Percentiles rank a stretch among this genome's conserved stretches.
Conservation (phyloP, 306 rosid genomes). For the Heteromeles arbutifolia region DNA sequence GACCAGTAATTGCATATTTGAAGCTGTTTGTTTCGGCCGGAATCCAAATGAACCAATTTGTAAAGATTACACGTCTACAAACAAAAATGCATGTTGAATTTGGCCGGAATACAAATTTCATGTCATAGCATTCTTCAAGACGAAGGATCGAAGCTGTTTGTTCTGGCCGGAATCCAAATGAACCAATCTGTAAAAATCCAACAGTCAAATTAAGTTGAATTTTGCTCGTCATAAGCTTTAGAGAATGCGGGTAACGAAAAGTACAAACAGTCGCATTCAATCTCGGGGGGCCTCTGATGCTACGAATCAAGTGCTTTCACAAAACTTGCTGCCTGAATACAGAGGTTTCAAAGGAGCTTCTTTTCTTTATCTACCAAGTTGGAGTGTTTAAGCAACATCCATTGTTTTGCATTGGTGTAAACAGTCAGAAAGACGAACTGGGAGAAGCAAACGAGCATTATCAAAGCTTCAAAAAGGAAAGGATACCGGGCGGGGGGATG, state of each 20-base stretch:
- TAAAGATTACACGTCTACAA: too few species aligned
- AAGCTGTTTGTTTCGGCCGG: too few species aligned
- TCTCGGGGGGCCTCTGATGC: neutral
- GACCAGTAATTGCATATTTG: too few species aligned
- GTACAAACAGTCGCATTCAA: neutral
- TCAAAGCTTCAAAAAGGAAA: slow-evolving; percentile 78
- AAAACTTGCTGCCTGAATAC: neutral
- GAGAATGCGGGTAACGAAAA: neutral
- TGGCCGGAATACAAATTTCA: too few species aligned
- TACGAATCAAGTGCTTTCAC: neutral
- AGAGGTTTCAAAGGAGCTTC: slow-evolving; percentile 40
- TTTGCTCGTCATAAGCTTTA: too few species aligned
- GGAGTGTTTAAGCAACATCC: slow-evolving; percentile 46
- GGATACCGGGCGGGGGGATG: slow-evolving; percentile 68
- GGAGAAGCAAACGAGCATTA: slow-evolving; percentile 80
- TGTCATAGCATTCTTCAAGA: too few species aligned
- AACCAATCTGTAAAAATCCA: too few species aligned
- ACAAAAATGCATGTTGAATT: too few species aligned
- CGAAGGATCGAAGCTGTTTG: too few species aligned
- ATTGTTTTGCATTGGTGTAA: slow-evolving; percentile 60
- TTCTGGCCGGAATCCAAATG: neutral
- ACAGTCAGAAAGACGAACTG: slow-evolving; percentile 63
- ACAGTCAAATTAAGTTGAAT: neutral
- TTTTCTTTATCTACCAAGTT: slow-evolving; percentile 41
- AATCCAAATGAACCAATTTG: too few species aligned